phyloP scores from a whole-genome alignment of 768 basidiomycete genomes.

The Dentipellis sp. region DNA sequence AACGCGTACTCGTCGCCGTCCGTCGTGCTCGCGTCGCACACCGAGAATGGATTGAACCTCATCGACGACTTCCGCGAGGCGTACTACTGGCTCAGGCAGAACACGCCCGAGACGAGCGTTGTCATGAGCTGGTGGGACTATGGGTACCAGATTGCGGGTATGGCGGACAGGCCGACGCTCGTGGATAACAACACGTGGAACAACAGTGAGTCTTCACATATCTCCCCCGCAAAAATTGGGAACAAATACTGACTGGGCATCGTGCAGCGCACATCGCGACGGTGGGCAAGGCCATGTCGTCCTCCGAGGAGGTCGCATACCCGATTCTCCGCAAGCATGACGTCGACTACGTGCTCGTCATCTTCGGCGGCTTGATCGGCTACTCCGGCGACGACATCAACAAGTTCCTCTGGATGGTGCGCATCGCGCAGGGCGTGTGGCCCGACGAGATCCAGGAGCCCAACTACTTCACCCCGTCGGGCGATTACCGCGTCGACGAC shows the following conservation, averaged over 20 bases:
- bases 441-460: conserved; percentile 96
- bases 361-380: conserved; percentile 93
- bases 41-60: conserved; percentile 83
- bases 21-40: conserved; percentile 79
- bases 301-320: conserved; percentile 89
- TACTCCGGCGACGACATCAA: conserved; percentile 99
- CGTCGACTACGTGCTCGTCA: conserved; percentile 93
- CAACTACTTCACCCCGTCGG: conserved; percentile 85
- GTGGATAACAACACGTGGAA: conserved; percentile 99
- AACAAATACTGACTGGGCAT: neutral
- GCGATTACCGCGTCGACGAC: conserved; percentile 91
- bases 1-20: conserved; percentile 96
- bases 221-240: neutral
- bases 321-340: conserved; percentile 96
- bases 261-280: conserved; percentile 88
- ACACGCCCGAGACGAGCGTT: conserved; percentile 85
- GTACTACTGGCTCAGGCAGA: conserved; percentile 97
- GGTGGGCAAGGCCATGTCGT: conserved; percentile 97
- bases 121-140: conserved; percentile 99
- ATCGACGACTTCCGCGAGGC: conserved; percentile 99
- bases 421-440: conserved; percentile 93
- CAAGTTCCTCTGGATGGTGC: conserved; percentile 99
- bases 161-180: conserved; percentile 92
- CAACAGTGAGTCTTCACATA: conserved; percentile 63
- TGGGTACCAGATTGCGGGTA: conserved; percentile 98